Percentiles rank a stretch among this genome's conserved stretches.
phyloP scores from a whole-genome alignment of 1,284 basidiomycete genomes.

The Trichosporon ovoides region DNA sequence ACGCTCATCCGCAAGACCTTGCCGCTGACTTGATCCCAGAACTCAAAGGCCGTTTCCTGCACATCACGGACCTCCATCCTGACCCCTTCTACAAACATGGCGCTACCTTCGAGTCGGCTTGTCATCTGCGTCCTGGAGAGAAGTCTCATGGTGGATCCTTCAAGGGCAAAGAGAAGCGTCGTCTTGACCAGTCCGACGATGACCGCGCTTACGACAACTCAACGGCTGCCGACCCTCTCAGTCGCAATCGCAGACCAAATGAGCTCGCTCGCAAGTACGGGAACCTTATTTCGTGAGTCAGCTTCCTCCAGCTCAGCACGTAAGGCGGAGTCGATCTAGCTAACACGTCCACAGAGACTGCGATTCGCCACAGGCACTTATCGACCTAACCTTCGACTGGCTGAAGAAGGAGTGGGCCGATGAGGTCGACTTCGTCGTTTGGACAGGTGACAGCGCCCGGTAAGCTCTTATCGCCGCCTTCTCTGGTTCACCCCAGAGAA shows the following conservation, averaged over 20 bases:
- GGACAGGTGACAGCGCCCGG: conserved; percentile 91
- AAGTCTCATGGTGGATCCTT: conserved; percentile 17
- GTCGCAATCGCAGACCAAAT: background rate
- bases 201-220: conserved; percentile 1
- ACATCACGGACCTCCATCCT: conserved; percentile 50
- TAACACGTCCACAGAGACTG: conserved; percentile 60
- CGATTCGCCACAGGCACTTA: conserved; percentile 72
- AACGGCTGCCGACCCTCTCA: background rate
- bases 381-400: conserved; percentile 76
- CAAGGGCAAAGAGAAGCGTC: conserved; percentile 18
- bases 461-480: conserved; percentile 47
- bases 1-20: background rate
- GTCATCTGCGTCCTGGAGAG: conserved; percentile 32
- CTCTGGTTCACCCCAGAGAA: too few relatives aligned
- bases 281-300: conserved; percentile 1
- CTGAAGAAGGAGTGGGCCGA: conserved; percentile 71
- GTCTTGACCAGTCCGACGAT: conserved; percentile 15
- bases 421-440: conserved; percentile 85
- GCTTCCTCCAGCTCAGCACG: too few relatives aligned
- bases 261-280: conserved; percentile 13
- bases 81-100: conserved; percentile 46
- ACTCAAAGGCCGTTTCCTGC: conserved; percentile 45
- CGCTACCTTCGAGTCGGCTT: conserved; percentile 41
- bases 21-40: conserved; percentile 23
- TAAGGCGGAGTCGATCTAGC: background rate